These are phyloP conservation scores for Skeletonema tropicum DNA, from an alignment of 108 stramenopile genomes.

Conservation along the genomic window DNA sequence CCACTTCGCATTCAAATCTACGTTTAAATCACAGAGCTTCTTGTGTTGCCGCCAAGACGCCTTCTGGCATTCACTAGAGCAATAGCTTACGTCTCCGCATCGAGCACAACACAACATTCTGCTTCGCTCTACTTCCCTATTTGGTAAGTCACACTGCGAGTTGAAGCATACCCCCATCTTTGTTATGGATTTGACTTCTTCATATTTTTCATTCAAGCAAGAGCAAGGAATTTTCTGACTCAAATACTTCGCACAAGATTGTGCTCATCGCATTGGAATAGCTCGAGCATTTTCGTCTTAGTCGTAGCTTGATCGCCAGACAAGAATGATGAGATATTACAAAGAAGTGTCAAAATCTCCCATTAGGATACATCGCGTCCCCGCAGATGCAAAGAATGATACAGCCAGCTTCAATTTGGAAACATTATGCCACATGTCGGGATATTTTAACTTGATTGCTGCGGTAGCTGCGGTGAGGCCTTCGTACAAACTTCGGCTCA, in stretches of 20 bases:
- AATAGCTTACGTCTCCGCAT: neutral
- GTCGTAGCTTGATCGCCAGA: too few species aligned
- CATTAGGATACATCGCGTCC: neutral
- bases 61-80: neutral
- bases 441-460: neutral
- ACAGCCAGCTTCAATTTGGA: neutral
- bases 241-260: neutral
- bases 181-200: neutral
- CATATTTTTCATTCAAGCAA: neutral
- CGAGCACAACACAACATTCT: neutral
- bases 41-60: neutral
- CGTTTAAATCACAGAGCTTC: neutral
- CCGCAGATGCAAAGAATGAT: neutral
- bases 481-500: too few species aligned
- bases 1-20: too few species aligned
- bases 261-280: neutral
- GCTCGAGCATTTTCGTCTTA: neutral
- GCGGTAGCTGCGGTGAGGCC: neutral
- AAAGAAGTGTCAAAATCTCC: neutral
- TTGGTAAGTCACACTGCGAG: too few species aligned
- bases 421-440: neutral
- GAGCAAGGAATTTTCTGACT: neutral
- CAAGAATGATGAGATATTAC: too few species aligned
- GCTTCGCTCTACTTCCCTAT: too few species aligned
- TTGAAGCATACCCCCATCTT: neutral